Evolutionary conservation across 768 basidiomycete species (phyloP), one percentile per base, ranked within the genome.

Genomic region (Podaxis carcinomalis): DNA sequence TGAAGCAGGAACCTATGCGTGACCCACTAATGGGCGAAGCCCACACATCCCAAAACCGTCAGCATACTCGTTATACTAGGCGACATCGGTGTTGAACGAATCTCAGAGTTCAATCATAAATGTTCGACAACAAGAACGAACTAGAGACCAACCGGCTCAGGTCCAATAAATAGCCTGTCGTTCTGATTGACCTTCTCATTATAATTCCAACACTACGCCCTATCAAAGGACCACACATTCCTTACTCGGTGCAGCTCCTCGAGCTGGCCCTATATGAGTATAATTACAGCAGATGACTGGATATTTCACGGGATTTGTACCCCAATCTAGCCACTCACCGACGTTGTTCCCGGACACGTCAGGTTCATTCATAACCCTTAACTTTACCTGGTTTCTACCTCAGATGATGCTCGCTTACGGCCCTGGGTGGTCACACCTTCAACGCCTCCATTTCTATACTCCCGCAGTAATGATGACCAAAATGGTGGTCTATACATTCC

Each of bases 161-260:
- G 13, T 47, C 27, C 35, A 19, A 19, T 21, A 10, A 23, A 19
- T 2, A 44, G 6, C 16, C 5, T 9, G 6, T 44, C n/a, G 2
- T 44, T 44, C n/a, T 44, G 16, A 44, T 44, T n/a, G n/a, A 44
- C 5, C 16, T n/a, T 44, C 16, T n/a, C 42, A 44, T 5, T 7
- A 44, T n/a, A n/a, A 9, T 44, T 19, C n/a, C 42, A n/a, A 44
- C 19, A 16, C 42, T 19, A 44, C 42, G 11, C 19, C 42, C 14
- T 19, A 6, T 19, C 42, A 44, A 21, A 44, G 42, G 19, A 44
- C 19, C 13, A 49, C 39, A 32, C 56, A 28, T 57, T 46, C 56
- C 56, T 36, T 57, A 57, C 56, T 57, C 56, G 56, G 56, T 57
- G 56, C 32, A 46, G 28, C 28, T 49, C 21, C 21, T 44, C n/a